Conservation (phyloP, 495 filamentous ascomycete genomes). For the Peziza echinospora region DNA sequence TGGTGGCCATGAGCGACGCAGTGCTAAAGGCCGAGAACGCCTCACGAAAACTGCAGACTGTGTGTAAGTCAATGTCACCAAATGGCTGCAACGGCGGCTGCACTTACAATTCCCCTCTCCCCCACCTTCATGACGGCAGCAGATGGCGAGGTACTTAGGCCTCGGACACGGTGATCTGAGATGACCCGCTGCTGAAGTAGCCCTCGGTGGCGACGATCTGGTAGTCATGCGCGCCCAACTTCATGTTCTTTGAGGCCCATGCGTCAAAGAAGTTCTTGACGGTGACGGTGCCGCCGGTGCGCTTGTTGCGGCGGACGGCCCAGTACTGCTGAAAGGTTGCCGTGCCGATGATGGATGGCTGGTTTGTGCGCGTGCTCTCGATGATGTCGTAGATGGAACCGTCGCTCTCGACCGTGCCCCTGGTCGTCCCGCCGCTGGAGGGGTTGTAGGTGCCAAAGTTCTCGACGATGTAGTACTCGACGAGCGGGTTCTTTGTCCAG, state of each 20-base stretch:
- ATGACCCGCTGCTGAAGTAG: slow-evolving; percentile 32
- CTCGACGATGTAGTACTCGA: slow-evolving; percentile 43
- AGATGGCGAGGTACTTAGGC: no score
- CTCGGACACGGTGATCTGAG: slow-evolving; percentile 31
- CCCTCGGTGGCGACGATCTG: slow-evolving; percentile 40
- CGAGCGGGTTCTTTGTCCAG: slow-evolving; percentile 33
- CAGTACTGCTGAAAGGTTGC: slow-evolving; percentile 37
- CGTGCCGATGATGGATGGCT: slow-evolving; percentile 35
- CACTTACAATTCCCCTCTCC: no score
- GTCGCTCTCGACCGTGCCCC: slow-evolving; percentile 35
- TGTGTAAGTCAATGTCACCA: no score
- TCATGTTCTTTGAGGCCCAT: slow-evolving; percentile 31
- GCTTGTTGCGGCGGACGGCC: slow-evolving; percentile 29
- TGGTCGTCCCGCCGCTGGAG: slow-evolving; percentile 25
- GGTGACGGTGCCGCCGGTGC: slow-evolving; percentile 28
- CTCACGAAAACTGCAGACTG: no score
- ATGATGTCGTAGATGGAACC: slow-evolving; percentile 45
- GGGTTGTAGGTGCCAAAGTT: slow-evolving; percentile 35
- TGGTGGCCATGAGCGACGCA: no score
- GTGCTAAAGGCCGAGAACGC: no score
- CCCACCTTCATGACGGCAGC: no score
- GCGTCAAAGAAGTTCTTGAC: slow-evolving; percentile 40
- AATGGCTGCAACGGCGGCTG: no score
- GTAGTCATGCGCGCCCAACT: slow-evolving; percentile 34
- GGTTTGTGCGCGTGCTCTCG: slow-evolving; percentile 34